Base-by-base conservation (phyloP, 139 green algal genomes). In the Spirogloea muscicola region DNA sequence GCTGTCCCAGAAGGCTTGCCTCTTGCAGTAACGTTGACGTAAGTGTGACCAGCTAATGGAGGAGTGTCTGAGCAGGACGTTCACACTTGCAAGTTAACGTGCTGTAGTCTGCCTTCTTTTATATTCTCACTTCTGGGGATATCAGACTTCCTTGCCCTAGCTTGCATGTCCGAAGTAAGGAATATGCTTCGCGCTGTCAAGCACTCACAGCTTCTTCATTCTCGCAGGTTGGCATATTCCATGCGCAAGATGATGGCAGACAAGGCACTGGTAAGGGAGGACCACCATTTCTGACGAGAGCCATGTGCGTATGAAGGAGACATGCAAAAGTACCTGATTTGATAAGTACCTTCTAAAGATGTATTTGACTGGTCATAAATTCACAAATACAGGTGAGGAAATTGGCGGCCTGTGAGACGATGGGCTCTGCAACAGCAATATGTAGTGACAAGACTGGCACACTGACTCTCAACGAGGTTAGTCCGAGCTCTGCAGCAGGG, bases 201-300 rank as follows among this genome's bases (percentile, higher is more conserved):
- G 27, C 18, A 49, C 58, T 67, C 58, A 10, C n/a, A 34, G n/a
- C 44, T 38, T 9, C 44, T 71, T 72, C 40, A 67, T 21, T 49
- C 5, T 6, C 55, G 52, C 68, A 41, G 70, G 36, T 61, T 88
- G 25, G 84, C 84, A 1, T 88, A 87, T 36, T 82, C 79, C 10
- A 97, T 97, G 93, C 86, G 87, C 57, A 96, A 96, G 75, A 96
- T 97, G 93, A 94, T 97, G 87, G 86, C 87, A 44, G 93, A 98
- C 83, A 96, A 98, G 79, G 92, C 91, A 63, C 91, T 96, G 75
- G 90, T 95, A 72, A 74, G 62, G 18, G 62, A 91, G 37, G 57
- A 66, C 21, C 46, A 55, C 46, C 46, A 21, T 21, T 31, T 55
- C 21, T 21, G 21, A 55, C 21, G 46, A 55, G n/a, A n/a, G n/a